phyloP scores from a whole-genome alignment of 441 rosid genomes.

The Adansonia madagascariensis region DNA sequence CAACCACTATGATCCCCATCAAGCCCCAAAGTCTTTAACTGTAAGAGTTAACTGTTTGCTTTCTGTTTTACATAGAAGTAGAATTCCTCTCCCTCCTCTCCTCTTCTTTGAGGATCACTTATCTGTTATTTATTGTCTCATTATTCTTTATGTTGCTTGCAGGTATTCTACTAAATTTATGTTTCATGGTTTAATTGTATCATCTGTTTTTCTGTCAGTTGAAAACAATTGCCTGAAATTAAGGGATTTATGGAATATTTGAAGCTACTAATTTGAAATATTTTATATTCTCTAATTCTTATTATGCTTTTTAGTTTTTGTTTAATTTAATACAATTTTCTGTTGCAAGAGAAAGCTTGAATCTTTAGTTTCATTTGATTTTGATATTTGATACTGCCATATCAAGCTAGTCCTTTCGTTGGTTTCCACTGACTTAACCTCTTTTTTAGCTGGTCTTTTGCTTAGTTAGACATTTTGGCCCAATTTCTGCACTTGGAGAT shows the following conservation, averaged over 20 bases:
- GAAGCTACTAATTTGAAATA: too few relatives aligned
- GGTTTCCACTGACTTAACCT: conserved; percentile 5
- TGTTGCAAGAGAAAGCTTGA: background rate
- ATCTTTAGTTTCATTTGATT: background rate
- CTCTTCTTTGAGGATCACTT: background rate
- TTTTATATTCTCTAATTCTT: background rate
- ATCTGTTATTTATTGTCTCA: background rate
- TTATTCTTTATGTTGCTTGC: background rate
- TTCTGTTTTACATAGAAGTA: background rate
- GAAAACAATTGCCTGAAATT: too few relatives aligned
- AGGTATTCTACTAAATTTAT: background rate
- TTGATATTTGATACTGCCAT: background rate
- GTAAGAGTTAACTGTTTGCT: background rate
- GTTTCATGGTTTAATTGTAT: too few relatives aligned
- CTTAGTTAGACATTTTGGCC: background rate
- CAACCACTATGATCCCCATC: conserved; percentile 31
- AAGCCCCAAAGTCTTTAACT: conserved; percentile 36
- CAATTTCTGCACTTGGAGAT: background rate
- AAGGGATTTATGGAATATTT: too few relatives aligned
- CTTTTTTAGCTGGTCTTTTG: background rate
- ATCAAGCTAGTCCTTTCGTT: background rate
- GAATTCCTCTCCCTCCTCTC: too few relatives aligned
- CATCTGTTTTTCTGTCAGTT: too few relatives aligned
- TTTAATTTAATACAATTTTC: background rate
- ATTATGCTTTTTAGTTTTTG: background rate